These are phyloP conservation scores for Rhypophila decipiens DNA, from an alignment of 495 filamentous ascomycete genomes.

Conservation along the genomic window DNA sequence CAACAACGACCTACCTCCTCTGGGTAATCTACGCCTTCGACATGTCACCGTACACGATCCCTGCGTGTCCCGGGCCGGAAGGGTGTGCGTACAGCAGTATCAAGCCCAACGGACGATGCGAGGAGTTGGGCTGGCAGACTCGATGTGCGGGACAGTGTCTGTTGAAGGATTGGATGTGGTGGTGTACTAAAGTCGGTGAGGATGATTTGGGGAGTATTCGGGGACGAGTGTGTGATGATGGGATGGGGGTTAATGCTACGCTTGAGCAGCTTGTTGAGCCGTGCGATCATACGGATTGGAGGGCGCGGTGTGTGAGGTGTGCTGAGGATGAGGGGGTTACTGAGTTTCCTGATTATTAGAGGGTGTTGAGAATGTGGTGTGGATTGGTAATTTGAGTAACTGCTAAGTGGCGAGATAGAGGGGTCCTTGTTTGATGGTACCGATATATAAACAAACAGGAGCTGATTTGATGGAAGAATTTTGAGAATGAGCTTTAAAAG, in stretches of 20 bases:
- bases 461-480: no score
- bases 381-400: no score
- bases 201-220: conserved; percentile 23
- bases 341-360: no score
- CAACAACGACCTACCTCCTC: conserved; percentile 5
- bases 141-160: conserved; percentile 13
- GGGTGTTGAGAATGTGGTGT: no score
- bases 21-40: conserved; percentile 12
- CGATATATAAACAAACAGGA: no score
- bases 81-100: conserved; percentile 11
- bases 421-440: no score
- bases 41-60: conserved; percentile 24
- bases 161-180: conserved; percentile 19
- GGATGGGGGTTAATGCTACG: background rate
- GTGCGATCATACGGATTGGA: conserved; percentile 18
- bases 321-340: no score
- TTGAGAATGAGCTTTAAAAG: no score
- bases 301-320: conserved; percentile 14
- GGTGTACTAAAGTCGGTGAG: conserved; percentile 1
- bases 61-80: conserved; percentile 19
- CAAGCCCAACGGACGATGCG: conserved; percentile 13
- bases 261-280: conserved; percentile 13
- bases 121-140: conserved; percentile 6
- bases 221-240: conserved; percentile 40
- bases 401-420: no score